Conservation (phyloP, 1,284 basidiomycete species). For the Sporisorium iseilematis-ciliati region DNA sequence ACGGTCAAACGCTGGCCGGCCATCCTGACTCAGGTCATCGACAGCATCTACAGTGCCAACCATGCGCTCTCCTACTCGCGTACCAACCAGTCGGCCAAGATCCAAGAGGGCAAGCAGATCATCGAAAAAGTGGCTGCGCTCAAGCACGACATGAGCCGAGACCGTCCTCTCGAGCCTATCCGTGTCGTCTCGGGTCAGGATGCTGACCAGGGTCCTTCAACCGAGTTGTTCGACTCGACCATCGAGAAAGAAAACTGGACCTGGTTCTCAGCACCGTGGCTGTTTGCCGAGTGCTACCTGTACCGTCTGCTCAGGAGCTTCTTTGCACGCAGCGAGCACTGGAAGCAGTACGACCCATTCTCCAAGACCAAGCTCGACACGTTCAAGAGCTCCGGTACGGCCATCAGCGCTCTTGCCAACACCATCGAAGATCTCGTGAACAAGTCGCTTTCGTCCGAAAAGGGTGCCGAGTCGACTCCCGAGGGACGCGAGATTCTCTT, state of each 20-base stretch:
- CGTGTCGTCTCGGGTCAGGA: constrained; percentile 35
- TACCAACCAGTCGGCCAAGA: constrained; percentile 73
- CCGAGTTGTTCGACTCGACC: constrained; percentile 53
- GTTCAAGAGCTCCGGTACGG: constrained; percentile 82
- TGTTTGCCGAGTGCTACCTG: constrained; percentile 86
- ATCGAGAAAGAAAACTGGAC: constrained; percentile 73
- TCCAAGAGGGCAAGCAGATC: constrained; percentile 80
- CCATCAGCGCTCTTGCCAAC: constrained; percentile 75
- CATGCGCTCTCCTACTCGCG: constrained; percentile 57
- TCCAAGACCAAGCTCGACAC: constrained; percentile 82
- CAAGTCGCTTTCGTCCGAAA: constrained; percentile 42
- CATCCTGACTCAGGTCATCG: constrained; percentile 84
- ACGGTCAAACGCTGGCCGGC: constrained; percentile 84
- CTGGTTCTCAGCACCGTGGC: constrained; percentile 90
- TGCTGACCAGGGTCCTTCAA: constrained; percentile 78
- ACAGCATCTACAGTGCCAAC: constrained; percentile 75
- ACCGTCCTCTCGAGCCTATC: constrained; percentile 77
- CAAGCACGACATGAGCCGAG: constrained; percentile 89
- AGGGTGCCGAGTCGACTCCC: constrained; percentile 46
- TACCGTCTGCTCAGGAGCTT: constrained; percentile 86
- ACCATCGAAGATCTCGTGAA: constrained; percentile 58
- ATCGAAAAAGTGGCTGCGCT: constrained; percentile 83
- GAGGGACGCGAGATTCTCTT: constrained; percentile 74
- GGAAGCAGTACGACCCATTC: constrained; percentile 88
- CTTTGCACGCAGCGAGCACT: constrained; percentile 79